phyloP scores from a whole-genome alignment of 495 filamentous ascomycete genomes.

The Chaetomidium leptoderma region DNA sequence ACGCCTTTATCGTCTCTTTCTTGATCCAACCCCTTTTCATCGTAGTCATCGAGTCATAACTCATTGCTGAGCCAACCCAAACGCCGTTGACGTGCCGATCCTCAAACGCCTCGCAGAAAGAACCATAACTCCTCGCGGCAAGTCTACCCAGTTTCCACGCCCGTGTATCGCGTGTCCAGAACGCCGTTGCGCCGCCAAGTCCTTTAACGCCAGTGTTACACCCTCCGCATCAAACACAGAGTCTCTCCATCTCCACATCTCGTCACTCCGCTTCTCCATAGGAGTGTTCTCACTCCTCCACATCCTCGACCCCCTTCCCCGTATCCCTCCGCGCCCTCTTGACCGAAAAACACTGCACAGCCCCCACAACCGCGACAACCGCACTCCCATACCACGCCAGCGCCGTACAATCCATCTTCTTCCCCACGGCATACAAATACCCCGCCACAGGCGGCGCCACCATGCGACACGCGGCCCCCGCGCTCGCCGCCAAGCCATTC shows the following conservation, averaged over 20 bases:
- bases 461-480: slow-evolving; percentile 71
- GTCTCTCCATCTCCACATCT: too few relatives aligned
- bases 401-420: slow-evolving; percentile 62
- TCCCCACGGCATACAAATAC: slow-evolving; percentile 65
- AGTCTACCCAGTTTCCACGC: neutral
- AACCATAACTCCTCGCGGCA: neutral
- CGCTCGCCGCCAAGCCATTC: slow-evolving; percentile 76
- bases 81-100: too few relatives aligned
- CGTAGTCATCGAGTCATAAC: too few relatives aligned
- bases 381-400: slow-evolving; percentile 75
- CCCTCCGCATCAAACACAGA: too few relatives aligned
- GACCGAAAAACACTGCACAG: slow-evolving; percentile 65
- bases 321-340: slow-evolving; percentile 36
- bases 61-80: too few relatives aligned
- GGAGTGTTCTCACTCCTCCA: too few relatives aligned
- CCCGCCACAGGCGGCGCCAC: slow-evolving; percentile 73
- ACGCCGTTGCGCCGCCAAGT: neutral
- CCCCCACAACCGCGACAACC: slow-evolving; percentile 63
- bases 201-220: too few relatives aligned
- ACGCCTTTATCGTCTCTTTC: too few relatives aligned
- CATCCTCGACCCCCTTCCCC: neutral
- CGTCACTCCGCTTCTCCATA: too few relatives aligned
- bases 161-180: neutral
- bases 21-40: too few relatives aligned
- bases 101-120: neutral